Conservation (phyloP, 1,284 basidiomycete species). For the Trichosporon inkin region DNA sequence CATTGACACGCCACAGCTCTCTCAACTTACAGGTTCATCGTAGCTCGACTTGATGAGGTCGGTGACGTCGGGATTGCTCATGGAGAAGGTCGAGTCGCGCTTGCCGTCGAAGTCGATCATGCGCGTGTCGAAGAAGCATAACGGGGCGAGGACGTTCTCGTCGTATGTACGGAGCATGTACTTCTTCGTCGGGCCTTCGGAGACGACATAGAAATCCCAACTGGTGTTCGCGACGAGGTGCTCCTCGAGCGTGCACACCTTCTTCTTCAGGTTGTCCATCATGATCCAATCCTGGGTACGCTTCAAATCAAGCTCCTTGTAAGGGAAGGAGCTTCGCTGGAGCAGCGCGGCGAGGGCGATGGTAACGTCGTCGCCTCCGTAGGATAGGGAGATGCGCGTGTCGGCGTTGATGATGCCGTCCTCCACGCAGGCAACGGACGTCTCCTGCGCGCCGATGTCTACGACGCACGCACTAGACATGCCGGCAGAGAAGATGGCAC, state of each 20-base stretch:
- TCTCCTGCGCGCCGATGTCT: constrained; percentile 81
- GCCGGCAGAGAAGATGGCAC: constrained; percentile 92
- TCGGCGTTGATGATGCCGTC: constrained; percentile 87
- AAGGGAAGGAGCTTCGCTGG: constrained; percentile 79
- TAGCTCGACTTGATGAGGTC: constrained; percentile 48
- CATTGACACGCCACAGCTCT: neutral
- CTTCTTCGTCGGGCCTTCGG: constrained; percentile 74
- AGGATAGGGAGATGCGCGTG: constrained; percentile 78
- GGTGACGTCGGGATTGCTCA: constrained; percentile 41
- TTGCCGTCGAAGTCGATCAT: constrained; percentile 85
- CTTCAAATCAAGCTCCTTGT: constrained; percentile 71
- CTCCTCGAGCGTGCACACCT: constrained; percentile 79
- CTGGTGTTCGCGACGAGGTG: constrained; percentile 79
- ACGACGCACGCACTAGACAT: constrained; percentile 92
- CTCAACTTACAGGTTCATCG: constrained; percentile 39
- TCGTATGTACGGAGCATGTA: constrained; percentile 90
- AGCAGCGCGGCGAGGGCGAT: constrained; percentile 79
- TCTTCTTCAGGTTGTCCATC: constrained; percentile 80
- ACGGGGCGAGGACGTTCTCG: constrained; percentile 89
- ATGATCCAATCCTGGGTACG: constrained; percentile 78
- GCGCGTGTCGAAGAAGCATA: constrained; percentile 89
- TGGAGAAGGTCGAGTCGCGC: constrained; percentile 43
- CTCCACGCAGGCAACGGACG: constrained; percentile 88
- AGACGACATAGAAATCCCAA: constrained; percentile 81
- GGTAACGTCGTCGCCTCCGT: constrained; percentile 92